A percentile compares a stretch with the other conserved stretches of the same genome.
Evolutionary conservation across 495 filamentous ascomycete species (phyloP).

Genomic region (Aspergillus leporis): DNA sequence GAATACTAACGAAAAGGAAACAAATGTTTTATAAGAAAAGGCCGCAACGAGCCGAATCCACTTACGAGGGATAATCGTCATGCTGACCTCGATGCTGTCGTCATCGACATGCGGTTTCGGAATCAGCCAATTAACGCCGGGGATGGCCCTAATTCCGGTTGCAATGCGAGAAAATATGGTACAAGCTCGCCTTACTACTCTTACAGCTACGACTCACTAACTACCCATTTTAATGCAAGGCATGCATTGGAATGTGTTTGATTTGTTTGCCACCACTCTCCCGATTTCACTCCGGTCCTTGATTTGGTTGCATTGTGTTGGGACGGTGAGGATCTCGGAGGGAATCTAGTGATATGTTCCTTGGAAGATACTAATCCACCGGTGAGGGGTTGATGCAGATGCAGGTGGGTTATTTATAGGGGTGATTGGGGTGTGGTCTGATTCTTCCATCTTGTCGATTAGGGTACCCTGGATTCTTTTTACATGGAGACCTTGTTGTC

Average conservation of each 20-base stretch:
- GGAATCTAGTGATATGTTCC: no score
- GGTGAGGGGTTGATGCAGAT: not conserved
- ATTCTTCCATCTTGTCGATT: not conserved
- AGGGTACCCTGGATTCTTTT: no score
- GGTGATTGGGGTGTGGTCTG: not conserved
- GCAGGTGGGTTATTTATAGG: not conserved
- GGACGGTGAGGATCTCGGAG: no score
- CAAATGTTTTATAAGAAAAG: no score
- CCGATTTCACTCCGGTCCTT: not conserved
- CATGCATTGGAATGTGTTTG: not conserved
- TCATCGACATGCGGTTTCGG: constrained; percentile 22
- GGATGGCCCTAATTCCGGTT: no score
- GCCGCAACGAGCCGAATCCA: not conserved
- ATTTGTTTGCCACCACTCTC: not conserved
- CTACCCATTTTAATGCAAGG: no score
- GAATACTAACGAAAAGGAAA: no score
- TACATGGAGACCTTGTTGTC: no score
- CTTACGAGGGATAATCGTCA: constrained; percentile 26
- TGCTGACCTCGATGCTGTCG: constrained; percentile 30
- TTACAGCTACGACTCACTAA: no score
- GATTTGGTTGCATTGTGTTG: not conserved
- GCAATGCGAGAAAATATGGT: not conserved
- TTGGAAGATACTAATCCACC: no score
- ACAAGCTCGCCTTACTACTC: no score
- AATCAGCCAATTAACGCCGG: constrained; percentile 10